Conservation (phyloP, 805 yeast genomes). For the Kuraishia floccosa region DNA sequence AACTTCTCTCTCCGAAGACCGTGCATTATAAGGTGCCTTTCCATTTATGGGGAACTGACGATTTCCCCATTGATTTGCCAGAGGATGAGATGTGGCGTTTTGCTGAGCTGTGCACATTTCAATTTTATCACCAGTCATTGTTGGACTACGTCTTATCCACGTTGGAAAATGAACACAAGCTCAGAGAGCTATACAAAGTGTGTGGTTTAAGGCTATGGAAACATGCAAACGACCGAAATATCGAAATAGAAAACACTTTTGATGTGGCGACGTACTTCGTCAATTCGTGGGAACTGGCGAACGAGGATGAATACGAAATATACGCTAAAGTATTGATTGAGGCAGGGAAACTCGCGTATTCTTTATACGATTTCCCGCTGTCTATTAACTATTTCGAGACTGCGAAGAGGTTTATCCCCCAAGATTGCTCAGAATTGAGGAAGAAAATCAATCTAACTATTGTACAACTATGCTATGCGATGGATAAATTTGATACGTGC, state of each 20-base stretch:
- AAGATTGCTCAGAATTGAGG: slow-evolving; percentile 10
- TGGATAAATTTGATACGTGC: slow-evolving; percentile 21
- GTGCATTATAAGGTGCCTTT: slow-evolving; percentile 37
- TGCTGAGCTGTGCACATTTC: slow-evolving; percentile 22
- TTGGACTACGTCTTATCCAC: slow-evolving; percentile 19
- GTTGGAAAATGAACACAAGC: slow-evolving; percentile 14
- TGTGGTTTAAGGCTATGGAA: slow-evolving; percentile 31
- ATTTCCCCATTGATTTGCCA: slow-evolving; percentile 18
- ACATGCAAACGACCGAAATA: slow-evolving; percentile 6
- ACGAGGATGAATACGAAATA: slow-evolving; percentile 21
- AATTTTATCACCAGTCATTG: slow-evolving; percentile 29
- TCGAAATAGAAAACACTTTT: slow-evolving; percentile 12
- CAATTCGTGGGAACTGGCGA: slow-evolving; percentile 21
- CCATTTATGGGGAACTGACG: slow-evolving; percentile 15
- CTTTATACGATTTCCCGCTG: slow-evolving; percentile 26
- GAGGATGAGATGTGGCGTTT: slow-evolving; percentile 21
- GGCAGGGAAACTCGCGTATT: slow-evolving; percentile 33
- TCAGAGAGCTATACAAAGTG: slow-evolving; percentile 20
- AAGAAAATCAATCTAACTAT: slow-evolving; percentile 18
- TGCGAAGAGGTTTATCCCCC: slow-evolving; percentile 18
- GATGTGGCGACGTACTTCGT: slow-evolving; percentile 28
- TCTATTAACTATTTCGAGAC: slow-evolving; percentile 27
- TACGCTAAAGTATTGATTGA: slow-evolving; percentile 26
- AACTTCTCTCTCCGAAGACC: slow-evolving; percentile 24
- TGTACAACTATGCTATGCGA: slow-evolving; percentile 18